These are phyloP conservation scores for Penicillium sp. DNA, from an alignment of 2,329 filamentous ascomycete genomes.

Conservation along the genomic window DNA sequence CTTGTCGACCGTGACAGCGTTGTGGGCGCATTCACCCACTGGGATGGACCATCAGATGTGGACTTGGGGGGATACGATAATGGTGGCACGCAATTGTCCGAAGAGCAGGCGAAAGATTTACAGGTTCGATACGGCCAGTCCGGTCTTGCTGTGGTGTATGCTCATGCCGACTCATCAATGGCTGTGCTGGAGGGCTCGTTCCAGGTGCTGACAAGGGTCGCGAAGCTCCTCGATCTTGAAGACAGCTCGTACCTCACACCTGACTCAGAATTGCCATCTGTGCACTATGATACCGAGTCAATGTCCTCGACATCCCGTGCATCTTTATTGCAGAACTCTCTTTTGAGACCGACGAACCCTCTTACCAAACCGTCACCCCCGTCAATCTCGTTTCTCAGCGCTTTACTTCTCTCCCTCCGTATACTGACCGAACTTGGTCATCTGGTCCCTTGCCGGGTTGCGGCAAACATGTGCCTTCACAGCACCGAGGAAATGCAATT, in stretches of 20 bases:
- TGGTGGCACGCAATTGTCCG: slow-evolving; percentile 40
- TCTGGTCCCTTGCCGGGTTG: slow-evolving; percentile 34
- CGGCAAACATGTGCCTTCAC: slow-evolving; percentile 53
- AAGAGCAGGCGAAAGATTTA: slow-evolving; percentile 44
- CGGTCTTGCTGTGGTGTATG: slow-evolving; percentile 59
- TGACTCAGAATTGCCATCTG: slow-evolving; percentile 25
- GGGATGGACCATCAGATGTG: slow-evolving; percentile 60
- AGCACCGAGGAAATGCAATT: slow-evolving; percentile 53
- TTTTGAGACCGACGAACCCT: slow-evolving; percentile 39
- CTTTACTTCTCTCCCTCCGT: slow-evolving; percentile 41
- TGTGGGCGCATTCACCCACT: slow-evolving; percentile 52
- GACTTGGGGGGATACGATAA: slow-evolving; percentile 56
- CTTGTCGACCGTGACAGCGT: slow-evolving; percentile 50
- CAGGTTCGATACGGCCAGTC: slow-evolving; percentile 55
- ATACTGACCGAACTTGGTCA: slow-evolving; percentile 42
- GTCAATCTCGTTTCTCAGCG: slow-evolving; percentile 42
- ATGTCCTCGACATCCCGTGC: slow-evolving; percentile 39
- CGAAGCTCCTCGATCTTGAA: slow-evolving; percentile 51
- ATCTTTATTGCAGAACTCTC: slow-evolving; percentile 42
- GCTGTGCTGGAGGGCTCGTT: slow-evolving; percentile 49
- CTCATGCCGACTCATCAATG: slow-evolving; percentile 46
- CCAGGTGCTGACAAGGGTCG: slow-evolving; percentile 50
- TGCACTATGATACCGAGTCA: slow-evolving; percentile 30
- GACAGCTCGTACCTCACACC: slow-evolving; percentile 38
- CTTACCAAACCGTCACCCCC: slow-evolving; percentile 41